phyloP scores from a whole-genome alignment of 129 eudicot species.

The Tanacetum coccineum region DNA sequence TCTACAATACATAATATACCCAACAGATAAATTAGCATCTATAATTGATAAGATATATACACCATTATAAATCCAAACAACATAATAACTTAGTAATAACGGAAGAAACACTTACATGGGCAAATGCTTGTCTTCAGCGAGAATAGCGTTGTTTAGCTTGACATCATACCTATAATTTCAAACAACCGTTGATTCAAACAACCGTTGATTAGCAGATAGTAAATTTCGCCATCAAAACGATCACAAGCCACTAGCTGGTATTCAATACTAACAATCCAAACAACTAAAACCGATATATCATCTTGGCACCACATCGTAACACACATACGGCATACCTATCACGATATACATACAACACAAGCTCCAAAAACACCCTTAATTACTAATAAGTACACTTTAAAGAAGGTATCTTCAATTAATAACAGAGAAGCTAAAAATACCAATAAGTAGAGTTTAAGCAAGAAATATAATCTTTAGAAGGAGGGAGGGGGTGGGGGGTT shows the following conservation, averaged over 20 bases:
- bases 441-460: neutral
- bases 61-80: too few species aligned
- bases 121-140: conserved; percentile 92
- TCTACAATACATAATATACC: neutral
- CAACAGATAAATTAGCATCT: neutral
- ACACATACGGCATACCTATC: too few species aligned
- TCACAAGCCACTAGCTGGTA: neutral
- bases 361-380: too few species aligned
- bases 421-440: too few species aligned
- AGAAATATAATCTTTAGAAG: neutral
- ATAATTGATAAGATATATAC: neutral
- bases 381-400: too few species aligned
- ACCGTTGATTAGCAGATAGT: neutral
- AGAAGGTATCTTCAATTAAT: too few species aligned
- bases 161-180: conserved; percentile 53
- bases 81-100: too few species aligned
- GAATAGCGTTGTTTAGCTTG: conserved; percentile 80
- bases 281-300: neutral
- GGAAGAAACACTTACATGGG: conserved; percentile 60
- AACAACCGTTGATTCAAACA: too few species aligned
- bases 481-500: too few species aligned
- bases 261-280: neutral
- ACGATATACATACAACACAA: neutral
- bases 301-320: too few species aligned
- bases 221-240: neutral